Conservation (phyloP, 495 filamentous ascomycete genomes). For the Podospora pseudoanserina region DNA sequence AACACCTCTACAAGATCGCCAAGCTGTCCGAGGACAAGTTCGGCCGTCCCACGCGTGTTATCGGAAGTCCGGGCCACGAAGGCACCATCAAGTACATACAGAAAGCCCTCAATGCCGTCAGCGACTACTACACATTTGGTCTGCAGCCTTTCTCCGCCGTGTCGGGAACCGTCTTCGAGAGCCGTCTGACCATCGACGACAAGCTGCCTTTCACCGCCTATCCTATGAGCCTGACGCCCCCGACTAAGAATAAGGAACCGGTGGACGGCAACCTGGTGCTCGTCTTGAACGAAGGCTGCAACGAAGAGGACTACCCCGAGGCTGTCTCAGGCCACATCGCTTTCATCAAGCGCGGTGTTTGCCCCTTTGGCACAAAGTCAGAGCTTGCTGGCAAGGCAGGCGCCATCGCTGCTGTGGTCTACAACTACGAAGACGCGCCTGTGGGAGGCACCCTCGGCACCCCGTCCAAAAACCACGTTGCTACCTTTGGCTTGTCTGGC, state of each 20-base stretch:
- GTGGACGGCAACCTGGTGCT: constrained; percentile 46
- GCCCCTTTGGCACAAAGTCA: constrained; percentile 59
- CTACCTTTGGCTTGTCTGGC: constrained; percentile 55
- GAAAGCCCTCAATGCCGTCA: constrained; percentile 44
- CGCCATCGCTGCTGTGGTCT: constrained; percentile 58
- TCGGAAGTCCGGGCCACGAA: constrained; percentile 57
- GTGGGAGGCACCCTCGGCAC: constrained; percentile 53
- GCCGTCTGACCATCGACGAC: constrained; percentile 52
- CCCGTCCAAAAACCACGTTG: constrained; percentile 51
- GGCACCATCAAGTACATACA: constrained; percentile 60
- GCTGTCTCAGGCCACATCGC: constrained; percentile 50
- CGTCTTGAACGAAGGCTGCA: constrained; percentile 47
- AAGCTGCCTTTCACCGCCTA: constrained; percentile 47
- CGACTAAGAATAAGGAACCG: constrained; percentile 54
- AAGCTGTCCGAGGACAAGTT: constrained; percentile 52
- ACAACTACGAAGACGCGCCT: constrained; percentile 50
- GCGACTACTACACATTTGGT: constrained; percentile 56
- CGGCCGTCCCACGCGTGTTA: constrained; percentile 60
- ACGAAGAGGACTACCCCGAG: constrained; percentile 44
- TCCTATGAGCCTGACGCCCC: constrained; percentile 58
- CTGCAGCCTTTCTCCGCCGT: constrained; percentile 59
- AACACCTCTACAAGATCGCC: constrained; percentile 55
- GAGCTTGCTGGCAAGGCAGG: constrained; percentile 54
- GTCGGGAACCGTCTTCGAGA: constrained; percentile 55
- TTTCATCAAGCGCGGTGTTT: constrained; percentile 54